Evolutionary conservation across 2,329 filamentous ascomycete species (phyloP), one percentile per base, ranked within the genome.

Genomic region (Nothopassalora personata): DNA sequence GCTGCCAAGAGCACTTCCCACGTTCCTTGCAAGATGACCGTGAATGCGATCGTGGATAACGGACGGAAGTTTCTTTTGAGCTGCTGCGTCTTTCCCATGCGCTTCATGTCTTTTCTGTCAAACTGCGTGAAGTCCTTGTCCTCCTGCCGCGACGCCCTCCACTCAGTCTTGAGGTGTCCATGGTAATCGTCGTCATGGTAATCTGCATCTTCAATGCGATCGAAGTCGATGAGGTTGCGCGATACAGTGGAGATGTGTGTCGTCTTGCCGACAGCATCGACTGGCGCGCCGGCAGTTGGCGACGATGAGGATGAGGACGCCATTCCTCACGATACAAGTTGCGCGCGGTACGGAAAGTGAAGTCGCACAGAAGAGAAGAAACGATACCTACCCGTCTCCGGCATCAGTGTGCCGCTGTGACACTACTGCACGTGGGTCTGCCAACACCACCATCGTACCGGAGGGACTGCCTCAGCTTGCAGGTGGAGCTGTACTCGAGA

Each of bases 11-110:
- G 70, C 15, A 76, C 74, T 64, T 83, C 80, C 81, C 81, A 83
- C 0, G 80, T 81, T 43, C 76, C 77, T 66, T 80, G 75, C 36
- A 79, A 72, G 11, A 79, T 76, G 60, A 77, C 78, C 31, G 74
- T 75, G 56, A 81, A 81, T 1, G 77, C 77, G 8, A 81, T 68
- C 11, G 78, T 80, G 1, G 78, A 78, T 30, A 80, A 61, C 58
- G 77, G 75, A 15, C 75, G 71, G 59, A 81, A 82, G 63, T 80
- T 79, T 56, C 80, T 71, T 74, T 75, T 75, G 64, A 80, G 72
- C 49, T 80, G 75, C 57, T 79, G 77, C 36, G 73, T 69, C 66
- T 80, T 81, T 30, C 79, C 79, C 73, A 81, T 71, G 19, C 78
- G 75, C 48, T 71, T 71, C 74, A 81, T 77, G 56, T 80, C 74